Base-by-base conservation (phyloP, 2,329 filamentous ascomycete genomes). In the Phoma sp. region DNA sequence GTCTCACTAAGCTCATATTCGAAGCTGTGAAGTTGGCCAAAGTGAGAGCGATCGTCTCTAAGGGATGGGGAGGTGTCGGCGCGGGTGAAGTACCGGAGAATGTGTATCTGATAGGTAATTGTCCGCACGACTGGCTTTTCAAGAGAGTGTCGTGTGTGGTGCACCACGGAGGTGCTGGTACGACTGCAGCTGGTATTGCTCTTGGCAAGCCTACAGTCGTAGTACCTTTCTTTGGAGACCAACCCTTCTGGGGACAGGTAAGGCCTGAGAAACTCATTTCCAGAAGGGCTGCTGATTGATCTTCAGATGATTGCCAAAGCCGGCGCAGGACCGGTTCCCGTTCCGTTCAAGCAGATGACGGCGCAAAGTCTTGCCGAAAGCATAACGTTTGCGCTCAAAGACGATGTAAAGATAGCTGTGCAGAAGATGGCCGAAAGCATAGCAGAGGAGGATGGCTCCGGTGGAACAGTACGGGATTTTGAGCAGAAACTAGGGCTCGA, bases 131-230 rank as follows among this genome's bases (percentile, higher is more conserved):
- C 52, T 86, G 83, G 83, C 73, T 86, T 0, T 86, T 86, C 58
- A 77, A 82, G 55, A 75, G 78, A 13, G 82, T 86, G 1, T 76
- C 80, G 0, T 78, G 77, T 11, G 83, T 86, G 0, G 77, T 86
- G 0, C 83, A 86, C 55, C 83, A 86, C 47, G 83, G 83, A 18
- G 84, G 83, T 7, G 83, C 83, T 11, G 83, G 84, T 4, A 86
- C 83, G 0, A 85, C 83, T 2, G 82, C 84, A 1, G 80, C 78
- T 33, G 83, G 83, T 1, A 75, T 86, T 4, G 66, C 74, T 2
- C 76, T 81, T 41, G 83, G 79, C 0, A 70, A 75, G 14, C 83
- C 83, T 0, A 86, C 83, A 0, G 67, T 79, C 0, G 77, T 86
- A 18, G 78, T 86, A 0, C 83, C 83, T 0, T 86, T 84, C 60